Conservation (phyloP, 176 grass and related monocot genomes). For the Musa schizocarpa region DNA sequence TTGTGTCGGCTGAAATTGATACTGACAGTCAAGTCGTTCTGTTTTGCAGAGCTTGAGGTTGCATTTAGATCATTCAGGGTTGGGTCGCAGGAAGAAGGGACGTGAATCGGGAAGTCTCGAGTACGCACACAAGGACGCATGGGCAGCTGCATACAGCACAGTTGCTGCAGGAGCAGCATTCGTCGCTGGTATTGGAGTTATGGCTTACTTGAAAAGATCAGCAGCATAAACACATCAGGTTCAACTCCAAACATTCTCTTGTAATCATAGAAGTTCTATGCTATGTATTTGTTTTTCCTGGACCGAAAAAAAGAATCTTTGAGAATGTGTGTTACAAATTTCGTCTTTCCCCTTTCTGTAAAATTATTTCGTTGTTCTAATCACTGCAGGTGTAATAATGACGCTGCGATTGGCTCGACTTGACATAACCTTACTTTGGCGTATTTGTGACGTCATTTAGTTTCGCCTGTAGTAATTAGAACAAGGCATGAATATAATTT, state of each 20-base stretch:
- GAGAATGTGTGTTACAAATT: too few species aligned
- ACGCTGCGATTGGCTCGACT: too few species aligned
- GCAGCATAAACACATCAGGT: conserved; percentile 15
- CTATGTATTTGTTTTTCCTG: too few species aligned
- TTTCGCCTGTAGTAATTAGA: too few species aligned
- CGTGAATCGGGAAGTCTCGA: conserved; percentile 34
- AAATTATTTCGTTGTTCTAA: too few species aligned
- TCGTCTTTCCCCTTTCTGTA: too few species aligned
- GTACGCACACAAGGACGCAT: conserved; percentile 73
- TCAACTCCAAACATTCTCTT: not conserved
- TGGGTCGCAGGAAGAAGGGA: conserved; percentile 43
- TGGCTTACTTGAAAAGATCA: conserved; percentile 85
- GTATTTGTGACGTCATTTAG: too few species aligned
- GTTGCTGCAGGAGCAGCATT: conserved; percentile 80
- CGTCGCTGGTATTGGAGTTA: conserved; percentile 70
- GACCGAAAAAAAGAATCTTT: too few species aligned
- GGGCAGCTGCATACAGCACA: conserved; percentile 57
- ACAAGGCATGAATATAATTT: too few species aligned
- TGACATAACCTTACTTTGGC: too few species aligned
- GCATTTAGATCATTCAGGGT: conserved; percentile 64
- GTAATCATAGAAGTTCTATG: not conserved
- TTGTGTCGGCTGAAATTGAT: not conserved
- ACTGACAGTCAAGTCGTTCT: conserved; percentile 11
- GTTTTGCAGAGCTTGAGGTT: conserved; percentile 57
- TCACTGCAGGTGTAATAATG: too few species aligned